A percentile compares a stretch with the other conserved stretches of the same genome.
Evolutionary conservation across 179 eudicot species (phyloP).

Genomic region (Vitellaria paradoxa): DNA sequence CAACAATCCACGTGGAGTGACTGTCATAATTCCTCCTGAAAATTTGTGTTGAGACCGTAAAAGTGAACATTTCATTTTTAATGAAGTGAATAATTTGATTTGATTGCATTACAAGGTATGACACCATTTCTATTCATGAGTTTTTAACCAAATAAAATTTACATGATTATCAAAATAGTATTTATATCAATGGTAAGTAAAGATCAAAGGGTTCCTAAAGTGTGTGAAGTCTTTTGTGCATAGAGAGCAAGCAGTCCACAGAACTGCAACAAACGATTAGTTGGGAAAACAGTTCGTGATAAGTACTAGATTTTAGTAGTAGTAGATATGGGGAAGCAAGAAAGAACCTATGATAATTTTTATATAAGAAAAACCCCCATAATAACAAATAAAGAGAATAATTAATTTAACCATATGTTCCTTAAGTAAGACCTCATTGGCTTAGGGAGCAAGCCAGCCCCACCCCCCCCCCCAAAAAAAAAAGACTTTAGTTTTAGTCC

Average conservation of each 20-base stretch:
- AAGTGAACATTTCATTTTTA: not conserved
- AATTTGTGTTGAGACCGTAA: not conserved
- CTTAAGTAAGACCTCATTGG: too few relatives aligned
- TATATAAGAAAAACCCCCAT: not conserved
- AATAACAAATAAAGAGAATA: not conserved
- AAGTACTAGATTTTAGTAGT: not conserved
- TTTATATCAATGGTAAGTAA: not conserved
- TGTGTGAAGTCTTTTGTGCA: not conserved
- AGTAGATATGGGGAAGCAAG: too few relatives aligned
- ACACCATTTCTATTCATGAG: too few relatives aligned
- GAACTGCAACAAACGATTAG: not conserved
- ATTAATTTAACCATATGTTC: too few relatives aligned
- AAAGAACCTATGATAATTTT: not conserved
- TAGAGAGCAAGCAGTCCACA: not conserved
- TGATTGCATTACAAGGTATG: not conserved
- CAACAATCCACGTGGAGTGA: constrained; percentile 2
- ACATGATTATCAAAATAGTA: too few relatives aligned
- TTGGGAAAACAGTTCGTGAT: not conserved
- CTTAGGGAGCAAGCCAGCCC: too few relatives aligned
- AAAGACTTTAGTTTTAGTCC: too few relatives aligned
- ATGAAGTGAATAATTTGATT: too few relatives aligned
- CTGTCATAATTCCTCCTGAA: not conserved
- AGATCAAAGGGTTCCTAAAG: not conserved
- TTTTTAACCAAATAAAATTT: too few relatives aligned
- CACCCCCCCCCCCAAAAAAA: too few relatives aligned